These are phyloP conservation scores for Leishmania gerbilli DNA, from an alignment of 208 protist species.

Conservation along the genomic window DNA sequence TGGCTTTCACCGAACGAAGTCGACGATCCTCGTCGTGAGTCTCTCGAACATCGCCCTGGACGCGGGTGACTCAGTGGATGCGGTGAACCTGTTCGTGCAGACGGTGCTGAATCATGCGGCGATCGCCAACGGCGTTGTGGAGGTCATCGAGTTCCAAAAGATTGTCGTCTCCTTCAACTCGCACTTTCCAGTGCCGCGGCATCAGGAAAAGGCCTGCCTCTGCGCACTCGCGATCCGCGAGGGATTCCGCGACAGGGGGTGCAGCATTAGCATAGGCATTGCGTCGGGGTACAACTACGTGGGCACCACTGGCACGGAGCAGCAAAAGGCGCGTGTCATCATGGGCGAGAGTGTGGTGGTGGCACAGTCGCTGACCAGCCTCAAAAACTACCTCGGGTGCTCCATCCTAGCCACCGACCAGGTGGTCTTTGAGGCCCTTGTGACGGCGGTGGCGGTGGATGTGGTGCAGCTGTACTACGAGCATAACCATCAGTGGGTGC, in stretches of 20 bases:
- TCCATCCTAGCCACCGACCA: slow-evolving; percentile 49
- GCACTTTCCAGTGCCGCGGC: slow-evolving; percentile 51
- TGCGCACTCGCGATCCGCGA: slow-evolving; percentile 60
- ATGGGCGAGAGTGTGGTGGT: slow-evolving; percentile 43
- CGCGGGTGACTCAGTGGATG: slow-evolving; percentile 18
- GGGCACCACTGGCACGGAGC: slow-evolving; percentile 59
- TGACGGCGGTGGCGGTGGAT: slow-evolving; percentile 46
- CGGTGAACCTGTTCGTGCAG: slow-evolving; percentile 53
- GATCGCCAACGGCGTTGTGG: slow-evolving; percentile 45
- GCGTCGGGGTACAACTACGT: slow-evolving; percentile 45
- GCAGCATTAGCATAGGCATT: slow-evolving; percentile 43
- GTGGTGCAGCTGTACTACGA: slow-evolving; percentile 42
- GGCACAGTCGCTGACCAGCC: slow-evolving; percentile 30
- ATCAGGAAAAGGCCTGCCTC: slow-evolving; percentile 58
- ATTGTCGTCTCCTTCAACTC: slow-evolving; percentile 60
- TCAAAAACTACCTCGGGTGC: slow-evolving; percentile 36
- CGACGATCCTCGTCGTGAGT: slow-evolving; percentile 46
- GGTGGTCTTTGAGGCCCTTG: slow-evolving; percentile 37
- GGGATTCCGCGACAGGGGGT: slow-evolving; percentile 26
- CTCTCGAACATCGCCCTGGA: slow-evolving; percentile 29
- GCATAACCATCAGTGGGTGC: slow-evolving; percentile 24
- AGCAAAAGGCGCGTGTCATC: slow-evolving; percentile 56
- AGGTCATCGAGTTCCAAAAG: slow-evolving; percentile 48
- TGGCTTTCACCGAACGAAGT: slow-evolving; percentile 45
- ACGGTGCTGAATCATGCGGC: slow-evolving; percentile 37